Evolutionary conservation across 331 rosid species (phyloP), one percentile per base, ranked within the genome.

Genomic region (Erythrophleum ivorense): DNA sequence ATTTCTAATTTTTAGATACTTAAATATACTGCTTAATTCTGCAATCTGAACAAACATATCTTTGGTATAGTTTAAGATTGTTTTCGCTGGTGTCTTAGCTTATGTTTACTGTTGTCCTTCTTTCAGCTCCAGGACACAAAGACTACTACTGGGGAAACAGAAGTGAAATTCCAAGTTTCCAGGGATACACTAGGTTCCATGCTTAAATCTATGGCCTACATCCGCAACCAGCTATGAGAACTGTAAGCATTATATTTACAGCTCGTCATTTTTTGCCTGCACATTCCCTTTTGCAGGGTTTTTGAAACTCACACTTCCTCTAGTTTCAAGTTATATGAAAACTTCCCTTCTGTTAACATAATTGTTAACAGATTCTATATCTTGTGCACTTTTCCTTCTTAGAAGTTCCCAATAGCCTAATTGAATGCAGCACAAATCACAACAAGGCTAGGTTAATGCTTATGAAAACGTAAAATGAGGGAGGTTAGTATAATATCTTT

Each of bases 121-220:
- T 83, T 79, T 73, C 92, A 92, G 96, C 92, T 92, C 72, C 92
- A 88, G 82, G 97, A 91, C 73, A 83, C 96, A 85, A 91, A 87
- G 86, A 88, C 94, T 68, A 83, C 84, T 66, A 79, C 92, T 77
- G 92, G 94, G 83, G 90, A 89, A 87, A 85, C 92, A 21, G 88
- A 92, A 87, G 87, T 92, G 85, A 92, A 91, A 78, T 92, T 92
- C 90, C 97, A 91, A 80, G 97, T 91, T 53, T 89, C 96, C 82
- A 86, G 90, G 60, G 94, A 92, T 57, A 84, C 92, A 15, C 82
- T 92, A 11, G 88, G 86, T 68, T 89, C 94, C 83, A 92, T 91
- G 92, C 86, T 91, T 81, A 87, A 90, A 78, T 89, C 94, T 79
- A 84, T 92, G 97, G 82, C 90, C 84, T 88, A 75, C 83, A 88